These are phyloP conservation scores for Wickerhamomyces pijperi DNA, from an alignment of 805 yeast genomes.

Conservation along the genomic window DNA sequence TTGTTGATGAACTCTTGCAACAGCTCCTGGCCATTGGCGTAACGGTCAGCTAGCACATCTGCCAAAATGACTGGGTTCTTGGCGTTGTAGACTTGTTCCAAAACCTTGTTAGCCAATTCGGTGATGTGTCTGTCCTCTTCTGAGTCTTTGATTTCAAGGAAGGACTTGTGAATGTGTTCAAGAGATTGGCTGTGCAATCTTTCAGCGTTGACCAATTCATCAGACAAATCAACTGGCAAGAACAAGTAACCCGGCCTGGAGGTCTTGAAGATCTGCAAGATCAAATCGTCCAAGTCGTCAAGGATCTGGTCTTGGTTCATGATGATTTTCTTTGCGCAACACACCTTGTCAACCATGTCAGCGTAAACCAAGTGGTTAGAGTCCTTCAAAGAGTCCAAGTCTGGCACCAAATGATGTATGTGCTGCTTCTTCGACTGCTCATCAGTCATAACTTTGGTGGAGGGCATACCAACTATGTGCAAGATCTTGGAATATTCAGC, in stretches of 20 bases:
- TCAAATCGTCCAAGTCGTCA: conserved; percentile 56
- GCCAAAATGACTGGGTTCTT: conserved; percentile 55
- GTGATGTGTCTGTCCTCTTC: conserved; percentile 18
- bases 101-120: conserved; percentile 30
- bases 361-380: conserved; percentile 64
- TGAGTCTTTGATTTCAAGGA: conserved; percentile 12
- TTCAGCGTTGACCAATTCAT: conserved; percentile 26
- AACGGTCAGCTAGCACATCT: conserved; percentile 63
- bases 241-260: conserved; percentile 78
- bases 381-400: conserved; percentile 29
- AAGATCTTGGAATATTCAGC: conserved; percentile 73
- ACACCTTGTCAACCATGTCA: conserved; percentile 43
- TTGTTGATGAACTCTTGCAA: conserved; percentile 36
- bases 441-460: conserved; percentile 18
- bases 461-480: conserved; percentile 71
- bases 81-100: conserved; percentile 39
- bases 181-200: conserved; percentile 23
- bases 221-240: conserved; percentile 62
- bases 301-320: conserved; percentile 35
- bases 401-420: conserved; percentile 54
- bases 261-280: conserved; percentile 38
- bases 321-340: conserved; percentile 45
- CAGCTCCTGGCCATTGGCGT: conserved; percentile 28
- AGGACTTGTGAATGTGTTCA: conserved; percentile 8
- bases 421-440: conserved; percentile 19